Base-by-base conservation (phyloP, 192 early-diverging fungal species). In the Ambispora gerdemannii region DNA sequence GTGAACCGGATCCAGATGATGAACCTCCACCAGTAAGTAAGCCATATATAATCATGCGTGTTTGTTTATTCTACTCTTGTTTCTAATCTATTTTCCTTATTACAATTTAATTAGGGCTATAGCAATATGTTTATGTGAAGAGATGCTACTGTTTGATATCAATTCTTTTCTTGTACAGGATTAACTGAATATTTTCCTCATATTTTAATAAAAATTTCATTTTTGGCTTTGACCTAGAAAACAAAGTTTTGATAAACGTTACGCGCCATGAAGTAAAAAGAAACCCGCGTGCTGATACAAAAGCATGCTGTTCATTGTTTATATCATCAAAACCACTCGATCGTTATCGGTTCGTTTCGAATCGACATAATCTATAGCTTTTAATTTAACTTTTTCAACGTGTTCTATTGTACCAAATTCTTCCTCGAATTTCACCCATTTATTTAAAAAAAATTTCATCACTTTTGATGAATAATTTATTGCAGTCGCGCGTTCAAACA, bases 361-460 rank as follows among this genome's bases (percentile, higher is more conserved):
- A 79, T 89, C 90, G 49, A 98, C 93, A 75, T 95, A 97, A 32
- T 86, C 89, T 67, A 93, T 79, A 17, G 97, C 94, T 51, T 80
- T 81, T 73, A 90, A 76, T 81, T 97, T 98, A 31, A 99, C 97
- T 72, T 92, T 85, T 65, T 94, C 90, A 27, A 93, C 76, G 24
- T 87, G 82, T 43, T 93, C 90, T 3, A 86, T 86, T 49, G 84
- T 82, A 24, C 95, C 95, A 72, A 90, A 80, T 32, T 85, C 83
- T 84, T 96, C 96, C 75, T 99, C 97, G 77, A 92, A 99, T 24
- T 88, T 87, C 58, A 99, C 84, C 87, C 92, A 99, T 81, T 95
- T 93, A 82, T 98, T 99, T 81, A 99, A 98, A 74, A 99, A 89
- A 83, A 94, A 98, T 80, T 97, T 98, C 93, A 97, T 95, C 86